Evolutionary conservation across 2,329 filamentous ascomycete genomes (phyloP).

Genomic region (Cercospora berteroae): DNA sequence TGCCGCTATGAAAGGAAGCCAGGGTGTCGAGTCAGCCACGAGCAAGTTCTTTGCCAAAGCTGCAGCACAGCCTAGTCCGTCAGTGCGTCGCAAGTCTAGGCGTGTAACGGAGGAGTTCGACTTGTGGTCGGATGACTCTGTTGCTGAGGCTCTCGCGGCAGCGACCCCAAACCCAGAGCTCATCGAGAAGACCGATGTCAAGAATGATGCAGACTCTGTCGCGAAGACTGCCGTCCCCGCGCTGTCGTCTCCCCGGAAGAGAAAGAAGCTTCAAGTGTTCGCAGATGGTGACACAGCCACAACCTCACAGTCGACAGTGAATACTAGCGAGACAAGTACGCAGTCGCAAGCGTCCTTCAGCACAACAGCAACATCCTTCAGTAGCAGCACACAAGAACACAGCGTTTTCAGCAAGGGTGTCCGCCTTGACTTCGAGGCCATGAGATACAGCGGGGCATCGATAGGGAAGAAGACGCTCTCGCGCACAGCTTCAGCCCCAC

Average conservation of each 20-base stretch:
- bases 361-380: conserved; percentile 32
- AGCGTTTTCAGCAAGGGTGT: conserved; percentile 31
- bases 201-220: conserved; percentile 14
- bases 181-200: conserved; percentile 19
- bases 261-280: conserved; percentile 34
- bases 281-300: conserved; percentile 18
- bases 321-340: conserved; percentile 12
- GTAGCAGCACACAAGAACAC: conserved; percentile 12
- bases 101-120: conserved; percentile 44
- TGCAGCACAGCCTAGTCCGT: conserved; percentile 42
- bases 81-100: conserved; percentile 38
- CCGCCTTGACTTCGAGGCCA: conserved; percentile 24
- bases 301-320: conserved; percentile 1
- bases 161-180: conserved; percentile 13
- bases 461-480: conserved; percentile 10
- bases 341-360: conserved; percentile 18
- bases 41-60: conserved; percentile 48
- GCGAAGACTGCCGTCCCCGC: conserved; percentile 21
- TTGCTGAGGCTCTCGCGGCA: conserved; percentile 45
- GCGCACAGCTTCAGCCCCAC: conserved; percentile 19
- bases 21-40: conserved; percentile 35
- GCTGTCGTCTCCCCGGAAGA: conserved; percentile 27
- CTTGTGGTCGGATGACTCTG: conserved; percentile 50
- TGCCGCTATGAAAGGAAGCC: conserved; percentile 30
- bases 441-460: conserved; percentile 18